Conservation (phyloP, 805 yeast genomes). For the Komagataella kurtzmanii region DNA sequence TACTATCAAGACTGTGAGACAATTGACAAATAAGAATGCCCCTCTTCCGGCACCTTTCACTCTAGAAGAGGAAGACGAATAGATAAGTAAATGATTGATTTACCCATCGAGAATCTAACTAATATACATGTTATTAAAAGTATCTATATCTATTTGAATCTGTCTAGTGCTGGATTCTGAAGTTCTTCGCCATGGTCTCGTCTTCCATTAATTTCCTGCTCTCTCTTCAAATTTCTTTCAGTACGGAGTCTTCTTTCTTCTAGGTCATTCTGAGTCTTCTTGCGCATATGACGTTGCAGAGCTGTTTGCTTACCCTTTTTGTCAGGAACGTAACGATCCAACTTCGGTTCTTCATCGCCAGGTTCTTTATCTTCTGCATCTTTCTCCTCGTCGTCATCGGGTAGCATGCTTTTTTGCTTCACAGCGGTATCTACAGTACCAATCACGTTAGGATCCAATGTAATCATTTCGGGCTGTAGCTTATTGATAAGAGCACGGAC, state of each 20-base stretch:
- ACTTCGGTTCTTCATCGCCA: slow-evolving; percentile 13
- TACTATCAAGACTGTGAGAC: slow-evolving; percentile 73
- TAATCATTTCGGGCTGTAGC: slow-evolving; percentile 82
- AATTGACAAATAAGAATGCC: slow-evolving; percentile 58
- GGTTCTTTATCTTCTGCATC: slow-evolving; percentile 14
- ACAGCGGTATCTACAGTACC: slow-evolving; percentile 76
- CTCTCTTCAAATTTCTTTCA: slow-evolving; percentile 60
- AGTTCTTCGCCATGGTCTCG: slow-evolving; percentile 38
- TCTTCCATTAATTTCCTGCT: slow-evolving; percentile 56
- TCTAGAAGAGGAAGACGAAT: slow-evolving; percentile 25
- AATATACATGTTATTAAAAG: not conserved
- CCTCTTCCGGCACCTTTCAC: slow-evolving; percentile 63
- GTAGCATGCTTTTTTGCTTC: slow-evolving; percentile 45
- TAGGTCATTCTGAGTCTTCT: slow-evolving; percentile 72
- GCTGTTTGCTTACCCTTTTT: slow-evolving; percentile 75
- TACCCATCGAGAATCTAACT: not conserved
- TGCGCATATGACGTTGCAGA: slow-evolving; percentile 66
- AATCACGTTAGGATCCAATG: slow-evolving; percentile 77
- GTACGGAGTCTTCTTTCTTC: slow-evolving; percentile 74
- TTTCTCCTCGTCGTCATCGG: slow-evolving; percentile 38
- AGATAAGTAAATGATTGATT: not conserved
- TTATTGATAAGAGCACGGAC: slow-evolving; percentile 78
- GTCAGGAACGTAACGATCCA: slow-evolving; percentile 40
- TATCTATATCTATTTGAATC: slow-evolving; percentile 26
- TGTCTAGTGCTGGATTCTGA: slow-evolving; percentile 36